Conservation (phyloP, 2,329 filamentous ascomycete species). For the Pseudocercospora fuligena region DNA sequence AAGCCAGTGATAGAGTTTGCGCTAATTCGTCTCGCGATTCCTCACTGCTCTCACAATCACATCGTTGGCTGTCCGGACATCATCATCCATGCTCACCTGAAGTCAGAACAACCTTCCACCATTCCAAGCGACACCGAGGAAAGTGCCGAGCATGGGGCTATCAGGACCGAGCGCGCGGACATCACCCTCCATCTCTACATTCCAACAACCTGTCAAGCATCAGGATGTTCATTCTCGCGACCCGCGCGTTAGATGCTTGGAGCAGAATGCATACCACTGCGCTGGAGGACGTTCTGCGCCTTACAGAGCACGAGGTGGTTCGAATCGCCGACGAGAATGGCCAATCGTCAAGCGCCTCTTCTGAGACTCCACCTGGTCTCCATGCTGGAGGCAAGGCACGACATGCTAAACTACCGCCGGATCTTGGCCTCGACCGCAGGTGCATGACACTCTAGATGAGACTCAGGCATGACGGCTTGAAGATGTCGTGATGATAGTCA, state of each 20-base stretch:
- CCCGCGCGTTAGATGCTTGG: slow-evolving; percentile 9
- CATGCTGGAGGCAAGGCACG: slow-evolving; percentile 1
- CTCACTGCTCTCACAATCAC: neutral
- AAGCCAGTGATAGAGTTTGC: slow-evolving; percentile 11
- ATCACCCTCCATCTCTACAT: neutral
- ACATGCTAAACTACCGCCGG: neutral
- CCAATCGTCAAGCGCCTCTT: neutral
- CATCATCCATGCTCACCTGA: slow-evolving; percentile 15
- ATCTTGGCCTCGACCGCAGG: neutral
- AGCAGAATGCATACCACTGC: slow-evolving; percentile 10
- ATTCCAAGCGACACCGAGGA: slow-evolving; percentile 6
- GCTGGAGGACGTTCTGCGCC: neutral
- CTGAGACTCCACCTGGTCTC: slow-evolving; percentile 8
- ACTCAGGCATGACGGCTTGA: neutral
- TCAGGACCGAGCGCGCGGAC: slow-evolving; percentile 2
- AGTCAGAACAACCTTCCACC: slow-evolving; percentile 8
- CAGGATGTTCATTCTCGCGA: slow-evolving; percentile 9
- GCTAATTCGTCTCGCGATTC: neutral
- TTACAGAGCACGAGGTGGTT: neutral
- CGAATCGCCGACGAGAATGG: neutral
- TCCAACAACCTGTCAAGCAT: neutral
- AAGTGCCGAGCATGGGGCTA: slow-evolving; percentile 3
- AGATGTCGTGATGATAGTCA: neutral
- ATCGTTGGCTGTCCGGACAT: slow-evolving; percentile 2
- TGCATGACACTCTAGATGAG: neutral